These are phyloP conservation scores for Aureobasidium mangrovei DNA, from an alignment of 2,329 filamentous ascomycete species.

Conservation along the genomic window DNA sequence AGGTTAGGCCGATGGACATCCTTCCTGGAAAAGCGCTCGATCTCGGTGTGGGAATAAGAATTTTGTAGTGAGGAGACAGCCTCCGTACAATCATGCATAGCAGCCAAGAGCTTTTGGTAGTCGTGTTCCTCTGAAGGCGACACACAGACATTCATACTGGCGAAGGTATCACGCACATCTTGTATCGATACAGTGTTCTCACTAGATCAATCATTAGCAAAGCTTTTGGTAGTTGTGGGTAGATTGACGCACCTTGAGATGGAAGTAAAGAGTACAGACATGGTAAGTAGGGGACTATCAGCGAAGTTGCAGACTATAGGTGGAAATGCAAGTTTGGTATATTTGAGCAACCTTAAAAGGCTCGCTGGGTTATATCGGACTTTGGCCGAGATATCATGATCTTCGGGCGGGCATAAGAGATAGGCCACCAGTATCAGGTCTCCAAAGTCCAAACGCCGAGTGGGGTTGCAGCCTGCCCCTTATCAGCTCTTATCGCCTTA, in stretches of 20 bases:
- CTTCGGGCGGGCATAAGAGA: background rate
- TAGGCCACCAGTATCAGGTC: background rate
- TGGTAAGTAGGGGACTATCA: background rate
- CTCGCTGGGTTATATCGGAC: background rate
- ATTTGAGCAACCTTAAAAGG: background rate
- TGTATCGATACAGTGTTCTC: background rate
- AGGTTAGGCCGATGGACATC: constrained; percentile 33
- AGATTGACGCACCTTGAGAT: background rate
- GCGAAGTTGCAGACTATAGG: no score
- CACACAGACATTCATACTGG: background rate
- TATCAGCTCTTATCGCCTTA: background rate
- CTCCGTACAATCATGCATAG: constrained; percentile 44
- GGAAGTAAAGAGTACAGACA: background rate
- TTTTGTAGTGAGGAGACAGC: constrained; percentile 38
- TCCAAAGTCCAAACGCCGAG: no score
- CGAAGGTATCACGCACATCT: background rate
- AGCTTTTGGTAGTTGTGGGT: background rate
- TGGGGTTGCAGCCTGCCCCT: background rate
- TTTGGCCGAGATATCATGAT: background rate
- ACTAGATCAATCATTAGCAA: background rate
- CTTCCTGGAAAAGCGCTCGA: constrained; percentile 37
- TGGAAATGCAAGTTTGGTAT: background rate
- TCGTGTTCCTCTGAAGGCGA: constrained; percentile 23
- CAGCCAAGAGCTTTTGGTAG: constrained; percentile 42
- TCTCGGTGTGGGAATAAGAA: constrained; percentile 37